These are phyloP conservation scores for Salix arbutifolia DNA, from an alignment of 345 rosid species.

Conservation along the genomic window DNA sequence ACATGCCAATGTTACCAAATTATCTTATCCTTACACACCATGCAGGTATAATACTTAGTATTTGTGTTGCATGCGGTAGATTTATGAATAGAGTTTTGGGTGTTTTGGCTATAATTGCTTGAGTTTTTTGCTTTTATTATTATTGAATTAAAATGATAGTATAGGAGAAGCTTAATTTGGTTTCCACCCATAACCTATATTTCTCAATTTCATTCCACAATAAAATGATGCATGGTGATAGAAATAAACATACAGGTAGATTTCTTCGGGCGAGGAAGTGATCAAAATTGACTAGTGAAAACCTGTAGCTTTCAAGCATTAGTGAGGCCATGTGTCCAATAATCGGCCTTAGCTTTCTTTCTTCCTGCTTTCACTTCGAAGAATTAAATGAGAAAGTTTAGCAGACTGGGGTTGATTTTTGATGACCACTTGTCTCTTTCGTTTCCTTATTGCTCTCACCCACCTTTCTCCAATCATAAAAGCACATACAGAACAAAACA, in stretches of 20 bases:
- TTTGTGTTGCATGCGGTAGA: too few species aligned
- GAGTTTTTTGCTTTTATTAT: too few species aligned
- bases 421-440: conserved; percentile 7
- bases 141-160: too few species aligned
- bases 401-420: background rate
- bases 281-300: background rate
- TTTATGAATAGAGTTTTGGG: too few species aligned
- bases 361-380: background rate
- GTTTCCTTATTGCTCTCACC: background rate
- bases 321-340: conserved; percentile 7
- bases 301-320: conserved; percentile 6
- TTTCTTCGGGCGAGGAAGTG: background rate
- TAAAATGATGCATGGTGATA: background rate
- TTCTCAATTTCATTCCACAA: too few species aligned
- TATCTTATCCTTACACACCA: conserved; percentile 50
- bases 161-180: too few species aligned
- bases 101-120: too few species aligned
- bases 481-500: too few species aligned
- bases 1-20: conserved; percentile 62
- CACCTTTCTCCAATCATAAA: background rate
- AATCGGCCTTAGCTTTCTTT: conserved; percentile 14
- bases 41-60: conserved; percentile 48
- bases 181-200: too few species aligned
- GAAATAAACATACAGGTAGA: too few species aligned
- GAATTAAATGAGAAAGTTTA: background rate